Percentiles rank a stretch among this genome's conserved stretches.
Evolutionary conservation across 495 filamentous ascomycete species (phyloP).

Genomic region (Penicillium pulvis): DNA sequence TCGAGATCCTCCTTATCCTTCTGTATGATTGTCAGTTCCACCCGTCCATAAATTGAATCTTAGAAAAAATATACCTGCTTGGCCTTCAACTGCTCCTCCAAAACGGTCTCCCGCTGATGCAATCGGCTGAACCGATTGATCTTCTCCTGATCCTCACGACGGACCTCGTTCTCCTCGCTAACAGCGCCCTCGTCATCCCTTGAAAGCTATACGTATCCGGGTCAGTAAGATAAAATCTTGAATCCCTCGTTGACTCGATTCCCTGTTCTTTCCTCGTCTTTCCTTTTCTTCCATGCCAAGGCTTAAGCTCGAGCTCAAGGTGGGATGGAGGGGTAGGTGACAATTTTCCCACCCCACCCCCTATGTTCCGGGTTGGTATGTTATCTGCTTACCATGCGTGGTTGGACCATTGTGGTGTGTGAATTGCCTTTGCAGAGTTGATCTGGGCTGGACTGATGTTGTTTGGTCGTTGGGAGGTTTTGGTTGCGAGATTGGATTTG

Average conservation of each 20-base stretch:
- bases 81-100: constrained; percentile 79
- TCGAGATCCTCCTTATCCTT: constrained; percentile 98
- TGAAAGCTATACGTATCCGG: constrained; percentile 63
- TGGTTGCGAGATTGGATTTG: not conserved
- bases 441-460: not conserved
- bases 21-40: constrained; percentile 46
- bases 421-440: not conserved
- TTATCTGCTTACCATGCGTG: constrained; percentile 41
- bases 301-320: not conserved
- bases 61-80: constrained; percentile 66
- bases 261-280: not conserved
- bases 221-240: not conserved
- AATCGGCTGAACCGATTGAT: constrained; percentile 97
- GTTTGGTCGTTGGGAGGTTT: not conserved
- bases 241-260: not conserved
- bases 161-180: constrained; percentile 83
- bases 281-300: constrained; percentile 10
- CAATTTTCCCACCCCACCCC: not conserved
- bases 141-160: constrained; percentile 95
- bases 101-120: constrained; percentile 75
- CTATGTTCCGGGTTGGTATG: not conserved
- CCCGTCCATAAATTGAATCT: not conserved
- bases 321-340: constrained; percentile 5
- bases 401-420: constrained; percentile 42
- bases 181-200: constrained; percentile 83